Evolutionary conservation across 78 protist genomes (phyloP), one percentile per base, ranked within the genome.

Genomic region (Guillardia theta): DNA sequence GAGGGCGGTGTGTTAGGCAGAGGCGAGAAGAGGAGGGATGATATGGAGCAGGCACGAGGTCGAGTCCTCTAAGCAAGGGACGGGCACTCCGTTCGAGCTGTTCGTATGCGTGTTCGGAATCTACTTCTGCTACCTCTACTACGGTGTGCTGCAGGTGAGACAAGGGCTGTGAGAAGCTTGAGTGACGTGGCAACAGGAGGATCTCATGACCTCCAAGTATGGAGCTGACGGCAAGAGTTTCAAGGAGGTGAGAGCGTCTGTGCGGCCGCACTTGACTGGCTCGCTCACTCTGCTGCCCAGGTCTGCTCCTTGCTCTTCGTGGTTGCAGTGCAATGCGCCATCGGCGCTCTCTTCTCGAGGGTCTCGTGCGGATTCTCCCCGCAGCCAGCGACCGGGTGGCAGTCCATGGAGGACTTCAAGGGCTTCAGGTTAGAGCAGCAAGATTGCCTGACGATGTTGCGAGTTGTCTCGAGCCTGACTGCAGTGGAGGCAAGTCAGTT

Each of bases 341-440:
- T 70, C 83, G 83, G 83, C 45, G 83, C 83, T 33, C 46, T 33
- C 10, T 70, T 70, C 6, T 36, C 83, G 41, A 36, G 33, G 46
- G 36, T 70, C 41, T 12, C 83, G 4, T 70, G 83, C 41, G 45
- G 21, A 4, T 4, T 43, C 83, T 4, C 6, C 10, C 45, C 83
- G 83, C 83, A 70, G 83, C 83, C 83, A 1, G 45, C 6, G 83
- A 70, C 36, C 45, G 83, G 83, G 45, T 70, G 83, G 83, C 83
- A 70, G 83, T 10, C n/a, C 9, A 22, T 70, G 83, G 6, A 4
- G 41, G 83, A 70, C 36, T 70, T 12, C 36, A 70, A 70, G 36
- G 45, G 83, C 41, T 70, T 70, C 41, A 12, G 36, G 41, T 9
- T 1, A 3, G 36, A 36, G 45, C n/a, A n/a, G n/a, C n/a, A n/a